Percentiles rank a stretch among this genome's conserved stretches.
Evolutionary conservation across 805 yeast species (phyloP).

Genomic region (Wickerhamomyces chaumierensis): DNA sequence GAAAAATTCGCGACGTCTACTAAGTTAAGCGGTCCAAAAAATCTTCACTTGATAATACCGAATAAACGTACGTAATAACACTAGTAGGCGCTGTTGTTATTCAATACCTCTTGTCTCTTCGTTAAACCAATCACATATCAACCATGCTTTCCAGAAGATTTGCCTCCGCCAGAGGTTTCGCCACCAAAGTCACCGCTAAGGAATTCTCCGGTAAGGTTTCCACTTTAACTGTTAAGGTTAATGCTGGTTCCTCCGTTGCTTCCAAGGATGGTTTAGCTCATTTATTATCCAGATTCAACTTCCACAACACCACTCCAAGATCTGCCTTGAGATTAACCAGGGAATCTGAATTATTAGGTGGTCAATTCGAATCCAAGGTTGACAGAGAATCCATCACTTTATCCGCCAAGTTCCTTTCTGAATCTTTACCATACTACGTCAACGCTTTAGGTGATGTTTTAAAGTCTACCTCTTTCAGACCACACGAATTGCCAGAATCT

Average conservation of each 20-base stretch:
- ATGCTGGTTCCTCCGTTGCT: constrained; percentile 75
- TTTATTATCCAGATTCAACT: constrained; percentile 72
- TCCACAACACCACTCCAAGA: constrained; percentile 69
- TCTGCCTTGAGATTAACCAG: constrained; percentile 89
- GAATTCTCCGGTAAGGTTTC: constrained; percentile 59
- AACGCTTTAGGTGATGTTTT: constrained; percentile 70
- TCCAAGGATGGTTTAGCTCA: constrained; percentile 75
- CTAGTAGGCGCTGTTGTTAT: too few relatives aligned
- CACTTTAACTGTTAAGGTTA: constrained; percentile 66
- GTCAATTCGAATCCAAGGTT: constrained; percentile 54
- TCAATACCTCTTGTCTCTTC: not conserved
- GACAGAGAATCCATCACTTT: constrained; percentile 80
- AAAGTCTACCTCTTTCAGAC: constrained; percentile 61
- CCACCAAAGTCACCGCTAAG: constrained; percentile 36
- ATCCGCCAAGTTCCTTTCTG: constrained; percentile 72
- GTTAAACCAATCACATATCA: not conserved
- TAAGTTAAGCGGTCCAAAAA: too few relatives aligned
- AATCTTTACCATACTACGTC: constrained; percentile 86
- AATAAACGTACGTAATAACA: too few relatives aligned
- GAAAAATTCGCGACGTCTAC: not conserved
- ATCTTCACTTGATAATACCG: not conserved
- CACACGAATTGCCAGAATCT: constrained; percentile 74
- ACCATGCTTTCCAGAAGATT: constrained; percentile 19
- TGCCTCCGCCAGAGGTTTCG: constrained; percentile 23
- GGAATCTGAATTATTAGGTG: constrained; percentile 91